Evolutionary conservation across 148 eudicot genomes (phyloP), one percentile per base, ranked within the genome.

Genomic region (Hydrangea macrophylla): DNA sequence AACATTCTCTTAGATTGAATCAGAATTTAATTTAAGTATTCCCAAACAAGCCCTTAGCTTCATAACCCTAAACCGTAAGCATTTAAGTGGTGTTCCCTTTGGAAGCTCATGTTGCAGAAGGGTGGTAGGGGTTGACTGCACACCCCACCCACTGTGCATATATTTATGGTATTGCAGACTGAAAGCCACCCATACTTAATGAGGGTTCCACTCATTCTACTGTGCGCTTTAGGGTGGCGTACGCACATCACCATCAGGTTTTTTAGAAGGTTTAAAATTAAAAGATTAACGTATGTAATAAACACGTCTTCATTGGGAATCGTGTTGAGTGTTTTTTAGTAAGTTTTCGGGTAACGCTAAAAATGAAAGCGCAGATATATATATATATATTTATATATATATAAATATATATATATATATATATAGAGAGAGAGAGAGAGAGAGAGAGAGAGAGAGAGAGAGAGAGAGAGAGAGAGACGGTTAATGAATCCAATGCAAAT

Each of bases 101-200:
- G 77, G 58, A 54, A 55, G 64, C n/a, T 25, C 40, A 57, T 58
- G 64, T 53, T 55, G 70, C 42, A 72, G 60, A 18, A 57, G 62
- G n/a, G n/a, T n/a, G n/a, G 62, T 32, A 63, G 78, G n/a, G 77
- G 78, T 73, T 80, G 77, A 76, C 76, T 63, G 76, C 69, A 72
- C 75, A 72, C 68, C 71, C 73, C 71, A 61, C 81, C n/a, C n/a
- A n/a, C n/a, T n/a, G n/a, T 58, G 69, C 64, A 60, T 58, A 70
- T 54, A 76, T 80, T 80, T 54, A 80, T 76, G 78, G 70, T 23
- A 37, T 63, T 5, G 45, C 75, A 54, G 82, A 44, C 55, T 31
- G 79, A 71, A 75, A 68, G 69, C 69, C 68, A 63, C 79, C 70
- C 62, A 1, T 2, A 80, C 70, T 80, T 55, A 80, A 76, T 80